Evolutionary conservation across 176 grass and related monocot species (phyloP), one percentile per base, ranked within the genome.

Genomic region (Elymus sibiricus): DNA sequence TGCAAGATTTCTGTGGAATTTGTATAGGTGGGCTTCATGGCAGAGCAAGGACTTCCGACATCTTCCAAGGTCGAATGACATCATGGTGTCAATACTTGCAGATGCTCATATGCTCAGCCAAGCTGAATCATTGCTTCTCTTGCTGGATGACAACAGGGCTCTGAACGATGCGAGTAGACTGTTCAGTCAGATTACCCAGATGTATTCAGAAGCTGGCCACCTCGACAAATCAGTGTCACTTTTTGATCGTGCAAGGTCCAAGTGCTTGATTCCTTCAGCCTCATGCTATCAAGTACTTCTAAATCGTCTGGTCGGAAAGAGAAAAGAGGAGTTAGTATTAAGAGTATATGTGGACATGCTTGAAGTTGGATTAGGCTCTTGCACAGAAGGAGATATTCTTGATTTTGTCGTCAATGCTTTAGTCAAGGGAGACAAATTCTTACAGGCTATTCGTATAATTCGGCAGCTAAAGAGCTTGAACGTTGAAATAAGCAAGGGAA

Each of bases 261-360:
- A 82, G 62, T 82, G 67, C 71, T 78, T 89, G 55, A 64, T 91
- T 64, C 90, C 92, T 69, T 91, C 96, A 76, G 88, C 17, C 68
- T 81, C 84, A n/a, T 94, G 91, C 76, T 98, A 92, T 49, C 77
- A 63, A 42, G 65, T 51, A 79, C 96, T 98, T 87, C 83, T 98
- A 85, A 70, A 80, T 70, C 82, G 85, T 86, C 81, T 98, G 22
- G 84, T 81, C 46, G 82, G 83, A 88, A 86, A 37, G 51, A 35
- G 61, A 76, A 89, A 98, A 79, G 38, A 85, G 58, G 80, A 92
- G 9, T 79, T 89, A 74, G 76, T 84, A 83, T 26, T 93, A 43
- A 98, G 71, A 91, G 84, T 95, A 72, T 98, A 92, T 92, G 31
- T 82, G 85, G 91, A 98, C 86, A 98, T 95, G 93, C 76, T 98